Evolutionary conservation across 2,329 filamentous ascomycete species (phyloP).

Genomic region (Ilyonectria destructans): DNA sequence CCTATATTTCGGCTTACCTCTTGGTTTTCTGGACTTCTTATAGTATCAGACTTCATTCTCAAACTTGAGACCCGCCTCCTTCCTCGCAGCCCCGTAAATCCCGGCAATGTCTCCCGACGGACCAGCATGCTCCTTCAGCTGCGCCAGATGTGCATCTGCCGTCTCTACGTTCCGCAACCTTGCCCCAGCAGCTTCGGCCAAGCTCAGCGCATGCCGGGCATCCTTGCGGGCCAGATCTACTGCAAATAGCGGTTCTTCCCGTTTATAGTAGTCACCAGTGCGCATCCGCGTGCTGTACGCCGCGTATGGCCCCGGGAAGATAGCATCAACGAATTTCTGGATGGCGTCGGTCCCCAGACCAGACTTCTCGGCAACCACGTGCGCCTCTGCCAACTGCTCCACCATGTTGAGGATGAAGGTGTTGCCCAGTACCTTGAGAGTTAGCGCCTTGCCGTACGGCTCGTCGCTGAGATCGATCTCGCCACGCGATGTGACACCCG

Average conservation of each 20-base stretch:
- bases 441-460: constrained; percentile 78
- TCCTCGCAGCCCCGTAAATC: constrained; percentile 85
- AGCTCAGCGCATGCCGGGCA: constrained; percentile 78
- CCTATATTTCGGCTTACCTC: background rate
- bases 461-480: constrained; percentile 81
- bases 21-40: too few relatives aligned
- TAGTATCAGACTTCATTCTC: constrained; percentile 66
- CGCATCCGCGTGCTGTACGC: constrained; percentile 84
- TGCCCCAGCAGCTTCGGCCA: constrained; percentile 77
- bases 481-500: constrained; percentile 79
- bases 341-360: constrained; percentile 81
- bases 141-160: constrained; percentile 78
- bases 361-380: constrained; percentile 85
- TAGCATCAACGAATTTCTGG: constrained; percentile 78
- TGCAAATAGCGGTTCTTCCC: constrained; percentile 85
- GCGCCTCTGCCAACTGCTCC: constrained; percentile 83
- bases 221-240: constrained; percentile 90
- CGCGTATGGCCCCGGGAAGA: constrained; percentile 84
- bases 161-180: constrained; percentile 77
- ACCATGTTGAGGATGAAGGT: constrained; percentile 89
- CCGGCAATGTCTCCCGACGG: constrained; percentile 84
- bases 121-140: constrained; percentile 79
- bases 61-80: constrained; percentile 82
- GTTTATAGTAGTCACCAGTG: constrained; percentile 82
- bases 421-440: constrained; percentile 89